phyloP scores from a whole-genome alignment of 2,329 filamentous ascomycete genomes.

The Sporothrix schenckii region DNA sequence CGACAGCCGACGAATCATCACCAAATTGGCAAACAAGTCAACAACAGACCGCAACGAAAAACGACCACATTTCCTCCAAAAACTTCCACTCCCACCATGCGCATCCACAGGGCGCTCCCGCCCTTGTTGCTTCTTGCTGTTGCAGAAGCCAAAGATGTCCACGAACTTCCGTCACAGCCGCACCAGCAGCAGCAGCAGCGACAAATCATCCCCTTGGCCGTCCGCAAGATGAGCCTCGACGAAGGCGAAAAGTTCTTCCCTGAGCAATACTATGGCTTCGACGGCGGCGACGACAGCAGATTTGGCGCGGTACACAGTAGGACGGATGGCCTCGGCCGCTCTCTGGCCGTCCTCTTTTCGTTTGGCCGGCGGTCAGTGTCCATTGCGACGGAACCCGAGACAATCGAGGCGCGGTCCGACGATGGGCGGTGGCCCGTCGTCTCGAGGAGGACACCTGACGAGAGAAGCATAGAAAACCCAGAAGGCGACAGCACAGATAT shows the following conservation, averaged over 20 bases:
- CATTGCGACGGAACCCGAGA: neutral
- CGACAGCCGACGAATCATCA: neutral
- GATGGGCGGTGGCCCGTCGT: slow-evolving; percentile 22
- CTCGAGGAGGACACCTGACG: neutral
- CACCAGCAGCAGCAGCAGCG: slow-evolving; percentile 29
- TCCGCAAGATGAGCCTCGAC: slow-evolving; percentile 73
- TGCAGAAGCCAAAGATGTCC: slow-evolving; percentile 45
- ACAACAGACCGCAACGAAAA: neutral
- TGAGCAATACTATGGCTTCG: slow-evolving; percentile 62
- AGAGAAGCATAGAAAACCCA: too few species aligned
- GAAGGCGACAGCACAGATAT: too few species aligned
- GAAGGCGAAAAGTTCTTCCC: slow-evolving; percentile 73
- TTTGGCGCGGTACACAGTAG: neutral
- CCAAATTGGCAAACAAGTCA: neutral
- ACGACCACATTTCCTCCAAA: neutral
- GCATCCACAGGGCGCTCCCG: slow-evolving; percentile 32
- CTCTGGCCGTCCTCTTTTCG: slow-evolving; percentile 30
- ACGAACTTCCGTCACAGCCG: slow-evolving; percentile 32
- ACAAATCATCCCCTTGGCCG: slow-evolving; percentile 56
- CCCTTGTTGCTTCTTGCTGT: slow-evolving; percentile 53
- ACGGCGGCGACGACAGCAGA: slow-evolving; percentile 8
- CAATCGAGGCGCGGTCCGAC: neutral
- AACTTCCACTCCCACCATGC: slow-evolving; percentile 21
- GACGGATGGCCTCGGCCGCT: slow-evolving; percentile 27
- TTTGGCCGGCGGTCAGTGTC: slow-evolving; percentile 28